These are phyloP conservation scores for Suillus hirtellus DNA, from an alignment of 768 basidiomycete genomes.

Conservation along the genomic window DNA sequence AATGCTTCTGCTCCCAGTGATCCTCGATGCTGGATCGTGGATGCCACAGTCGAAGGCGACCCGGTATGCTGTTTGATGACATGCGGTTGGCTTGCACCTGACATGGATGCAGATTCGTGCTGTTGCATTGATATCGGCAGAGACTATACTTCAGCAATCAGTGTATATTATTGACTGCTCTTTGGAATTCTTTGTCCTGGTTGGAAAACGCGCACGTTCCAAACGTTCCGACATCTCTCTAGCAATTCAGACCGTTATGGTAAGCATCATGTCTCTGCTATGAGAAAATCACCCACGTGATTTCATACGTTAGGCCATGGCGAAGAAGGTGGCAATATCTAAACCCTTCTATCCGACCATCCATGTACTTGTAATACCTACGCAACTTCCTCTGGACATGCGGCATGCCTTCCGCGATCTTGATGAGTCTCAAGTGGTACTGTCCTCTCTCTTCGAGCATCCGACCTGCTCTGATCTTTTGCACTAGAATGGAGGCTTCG, in stretches of 20 bases:
- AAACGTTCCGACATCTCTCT: conserved; percentile 59
- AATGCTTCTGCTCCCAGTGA: conserved; percentile 37
- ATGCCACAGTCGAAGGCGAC: conserved; percentile 34
- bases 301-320: conserved; percentile 47
- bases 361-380: conserved; percentile 74
- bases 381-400: conserved; percentile 72
- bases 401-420: conserved; percentile 66
- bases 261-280: conserved; percentile 28
- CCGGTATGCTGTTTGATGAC: conserved; percentile 39
- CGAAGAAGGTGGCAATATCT: conserved; percentile 46
- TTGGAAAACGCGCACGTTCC: conserved; percentile 66
- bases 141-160: conserved; percentile 39
- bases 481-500: conserved; percentile 46
- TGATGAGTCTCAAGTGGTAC: conserved; percentile 61
- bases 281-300: conserved; percentile 1
- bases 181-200: conserved; percentile 79
- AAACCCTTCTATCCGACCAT: conserved; percentile 74
- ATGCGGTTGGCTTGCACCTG: conserved; percentile 10
- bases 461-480: not conserved
- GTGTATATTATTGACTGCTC: conserved; percentile 74
- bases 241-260: conserved; percentile 59
- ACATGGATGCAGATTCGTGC: conserved; percentile 43
- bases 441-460: conserved; percentile 22
- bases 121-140: conserved; percentile 45
- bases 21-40: conserved; percentile 64